These are phyloP conservation scores for Debaryomyces sp. DNA, from an alignment of 1,139 yeast species.

Conservation along the genomic window DNA sequence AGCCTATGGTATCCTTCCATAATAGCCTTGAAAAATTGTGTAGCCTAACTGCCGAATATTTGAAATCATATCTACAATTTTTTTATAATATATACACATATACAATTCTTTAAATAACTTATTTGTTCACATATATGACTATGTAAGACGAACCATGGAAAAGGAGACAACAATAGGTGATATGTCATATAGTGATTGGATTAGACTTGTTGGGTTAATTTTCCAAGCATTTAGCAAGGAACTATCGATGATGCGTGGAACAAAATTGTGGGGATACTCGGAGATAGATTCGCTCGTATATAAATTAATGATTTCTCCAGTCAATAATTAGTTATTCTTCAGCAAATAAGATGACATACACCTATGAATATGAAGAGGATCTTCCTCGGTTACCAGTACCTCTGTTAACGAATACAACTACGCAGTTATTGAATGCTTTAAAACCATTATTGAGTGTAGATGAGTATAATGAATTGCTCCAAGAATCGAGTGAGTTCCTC, in stretches of 20 bases:
- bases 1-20: no score
- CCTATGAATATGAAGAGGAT: slow-evolving; percentile 23
- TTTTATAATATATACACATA: no score
- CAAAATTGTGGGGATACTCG: slow-evolving; percentile 2
- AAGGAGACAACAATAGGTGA: no score
- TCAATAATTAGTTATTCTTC: background rate
- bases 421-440: slow-evolving; percentile 49
- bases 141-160: no score
- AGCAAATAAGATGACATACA: slow-evolving; percentile 9
- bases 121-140: no score
- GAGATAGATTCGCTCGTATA: slow-evolving; percentile 4
- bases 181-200: background rate
- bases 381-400: slow-evolving; percentile 62
- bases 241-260: background rate
- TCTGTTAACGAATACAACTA: slow-evolving; percentile 43
- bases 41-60: no score
- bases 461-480: slow-evolving; percentile 41
- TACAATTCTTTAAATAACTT: no score
- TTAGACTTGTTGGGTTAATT: background rate
- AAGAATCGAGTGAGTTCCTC: slow-evolving; percentile 49
- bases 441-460: slow-evolving; percentile 51
- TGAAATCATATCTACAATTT: no score
- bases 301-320: background rate
- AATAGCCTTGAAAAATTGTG: no score
- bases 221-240: background rate